Conservation (phyloP, 2,329 filamentous ascomycete species). For the Sarocladium brachiariae region DNA sequence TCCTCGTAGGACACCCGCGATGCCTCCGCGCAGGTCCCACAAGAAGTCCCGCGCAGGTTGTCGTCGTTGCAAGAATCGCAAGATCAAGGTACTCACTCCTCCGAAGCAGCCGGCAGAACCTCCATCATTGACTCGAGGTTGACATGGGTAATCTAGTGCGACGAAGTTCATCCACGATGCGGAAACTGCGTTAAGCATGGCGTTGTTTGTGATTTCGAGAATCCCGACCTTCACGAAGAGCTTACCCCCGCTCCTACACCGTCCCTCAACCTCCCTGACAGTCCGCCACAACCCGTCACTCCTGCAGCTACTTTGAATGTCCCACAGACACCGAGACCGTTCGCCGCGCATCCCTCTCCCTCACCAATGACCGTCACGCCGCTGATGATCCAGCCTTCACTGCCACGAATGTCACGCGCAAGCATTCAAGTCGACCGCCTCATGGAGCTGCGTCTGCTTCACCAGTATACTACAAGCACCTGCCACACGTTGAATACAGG, state of each 20-base stretch:
- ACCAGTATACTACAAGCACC: constrained; percentile 56
- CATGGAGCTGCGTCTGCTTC: constrained; percentile 56
- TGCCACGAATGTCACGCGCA: constrained; percentile 19
- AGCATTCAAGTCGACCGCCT: constrained; percentile 37
- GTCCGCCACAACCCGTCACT: constrained; percentile 1
- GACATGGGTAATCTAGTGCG: constrained; percentile 39
- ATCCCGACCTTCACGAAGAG: constrained; percentile 39
- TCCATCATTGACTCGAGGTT: constrained; percentile 3
- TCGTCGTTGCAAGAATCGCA: constrained; percentile 57
- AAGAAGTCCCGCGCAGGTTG: constrained; percentile 65
- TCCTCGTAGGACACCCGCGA: no score
- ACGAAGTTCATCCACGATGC: constrained; percentile 58
- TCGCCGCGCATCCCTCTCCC: constrained; percentile 10
- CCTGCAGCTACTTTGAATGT: background rate
- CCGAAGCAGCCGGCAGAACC: background rate
- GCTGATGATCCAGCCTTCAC: constrained; percentile 24
- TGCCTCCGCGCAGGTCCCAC: constrained; percentile 61
- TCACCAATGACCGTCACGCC: constrained; percentile 25
- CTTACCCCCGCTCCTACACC: constrained; percentile 25
- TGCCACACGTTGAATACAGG: constrained; percentile 52
- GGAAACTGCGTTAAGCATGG: constrained; percentile 63
- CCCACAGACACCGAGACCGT: background rate
- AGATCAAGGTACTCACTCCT: constrained; percentile 55
- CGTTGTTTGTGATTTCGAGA: constrained; percentile 59
- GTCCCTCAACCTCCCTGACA: constrained; percentile 3